Evolutionary conservation across 2,329 filamentous ascomycete species (phyloP), one percentile per base, ranked within the genome.

Genomic region (Phyllosticta citrichinensis): DNA sequence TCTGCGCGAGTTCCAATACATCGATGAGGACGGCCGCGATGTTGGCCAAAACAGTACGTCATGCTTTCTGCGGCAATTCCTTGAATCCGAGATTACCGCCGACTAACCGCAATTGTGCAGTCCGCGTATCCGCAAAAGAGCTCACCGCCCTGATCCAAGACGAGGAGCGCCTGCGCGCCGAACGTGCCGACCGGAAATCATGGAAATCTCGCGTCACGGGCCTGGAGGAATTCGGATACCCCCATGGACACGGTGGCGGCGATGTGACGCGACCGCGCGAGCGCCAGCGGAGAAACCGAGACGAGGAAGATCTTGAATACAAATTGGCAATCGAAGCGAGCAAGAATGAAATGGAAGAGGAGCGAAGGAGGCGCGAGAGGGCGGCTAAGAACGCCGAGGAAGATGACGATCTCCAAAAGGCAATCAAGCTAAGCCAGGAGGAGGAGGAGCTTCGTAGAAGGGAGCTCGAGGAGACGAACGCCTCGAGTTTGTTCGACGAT

Each of bases 181-280:
- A 99, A 78, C 87, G 94, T 70, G 90, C 85, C 69, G 94, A 97
- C 73, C 85, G 94, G 61, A 96, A 91, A 73, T 85, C 89, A 2
- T 99, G 94, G 94, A 99, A 99, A 76, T 96, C 92, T 58, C 88
- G 94, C 63, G 94, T 99, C 40, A 91, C 87, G 33, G 94, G 94
- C 20, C 86, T 97, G 52, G 94, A 97, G 66, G 93, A 97, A 70
- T 89, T 84, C 66, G 84, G 76, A 4, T 73, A 74, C 57, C 11
- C 11, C 10, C 33, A 40, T 40, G 77, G 77, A 52, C 68, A 69
- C 17, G 68, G 76, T 22, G 66, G 67, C 58, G 75, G 74, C 27
- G 76, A 75, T 52, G 72, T 70, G 17, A 70, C 67, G 58, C 75
- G 76, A 50, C 71, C 73, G 12, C 62, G 68, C 24, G 63, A 64